phyloP scores from a whole-genome alignment of 208 protist species.

The Phytomonas sp. region DNA sequence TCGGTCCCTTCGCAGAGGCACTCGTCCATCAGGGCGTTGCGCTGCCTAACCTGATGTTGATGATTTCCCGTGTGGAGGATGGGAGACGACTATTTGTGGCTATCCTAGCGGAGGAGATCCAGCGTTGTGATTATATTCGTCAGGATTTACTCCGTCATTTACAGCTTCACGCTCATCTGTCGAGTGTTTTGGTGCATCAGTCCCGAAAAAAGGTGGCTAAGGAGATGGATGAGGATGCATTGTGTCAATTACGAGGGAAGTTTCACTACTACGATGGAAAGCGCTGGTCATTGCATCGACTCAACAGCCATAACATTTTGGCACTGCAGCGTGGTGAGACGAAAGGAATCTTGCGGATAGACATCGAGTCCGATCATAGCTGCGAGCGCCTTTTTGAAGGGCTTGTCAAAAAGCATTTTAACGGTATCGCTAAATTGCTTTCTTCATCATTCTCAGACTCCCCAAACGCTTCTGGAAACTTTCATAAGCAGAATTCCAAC shows the following conservation, averaged over 20 bases:
- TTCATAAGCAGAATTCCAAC: background rate
- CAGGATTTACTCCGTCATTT: slow-evolving; percentile 31
- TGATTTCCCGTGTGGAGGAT: slow-evolving; percentile 26
- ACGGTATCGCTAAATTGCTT: slow-evolving; percentile 15
- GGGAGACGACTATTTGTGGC: slow-evolving; percentile 42
- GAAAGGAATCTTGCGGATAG: slow-evolving; percentile 57
- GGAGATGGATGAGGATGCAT: slow-evolving; percentile 37
- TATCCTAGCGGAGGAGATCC: slow-evolving; percentile 61
- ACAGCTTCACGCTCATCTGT: slow-evolving; percentile 20
- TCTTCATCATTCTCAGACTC: slow-evolving; percentile 6
- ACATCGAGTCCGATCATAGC: slow-evolving; percentile 21
- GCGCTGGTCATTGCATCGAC: slow-evolving; percentile 26
- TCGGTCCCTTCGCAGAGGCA: slow-evolving; percentile 39
- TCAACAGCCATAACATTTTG: slow-evolving; percentile 51
- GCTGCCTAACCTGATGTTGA: slow-evolving; percentile 19
- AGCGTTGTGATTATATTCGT: slow-evolving; percentile 42
- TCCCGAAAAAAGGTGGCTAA: slow-evolving; percentile 63
- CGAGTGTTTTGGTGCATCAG: slow-evolving; percentile 25
- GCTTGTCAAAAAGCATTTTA: slow-evolving; percentile 20
- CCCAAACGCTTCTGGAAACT: background rate
- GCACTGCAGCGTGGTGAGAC: slow-evolving; percentile 63
- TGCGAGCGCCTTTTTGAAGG: slow-evolving; percentile 31
- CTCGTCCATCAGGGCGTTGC: slow-evolving; percentile 31
- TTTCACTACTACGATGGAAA: slow-evolving; percentile 57
- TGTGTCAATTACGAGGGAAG: slow-evolving; percentile 46